Evolutionary conservation across 768 basidiomycete genomes (phyloP).

Genomic region (Calocybe gangraenosa): DNA sequence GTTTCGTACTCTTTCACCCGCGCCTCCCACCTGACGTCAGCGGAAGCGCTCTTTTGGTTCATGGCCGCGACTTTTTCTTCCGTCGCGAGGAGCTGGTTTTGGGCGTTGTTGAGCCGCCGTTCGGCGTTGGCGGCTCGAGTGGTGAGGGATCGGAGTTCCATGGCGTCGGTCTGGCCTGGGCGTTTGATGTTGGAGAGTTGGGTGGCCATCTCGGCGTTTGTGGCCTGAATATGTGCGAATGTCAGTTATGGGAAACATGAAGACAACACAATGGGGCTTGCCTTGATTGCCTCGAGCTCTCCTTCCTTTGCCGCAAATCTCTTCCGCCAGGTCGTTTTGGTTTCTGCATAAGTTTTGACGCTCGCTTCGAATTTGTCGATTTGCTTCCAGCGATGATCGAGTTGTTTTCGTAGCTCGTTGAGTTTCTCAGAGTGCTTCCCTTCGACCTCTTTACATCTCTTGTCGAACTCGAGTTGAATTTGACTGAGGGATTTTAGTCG

Average conservation of each 20-base stretch:
- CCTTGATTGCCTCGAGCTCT: conserved; percentile 87
- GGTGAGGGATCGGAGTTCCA: conserved; percentile 66
- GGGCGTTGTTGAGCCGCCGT: conserved; percentile 77
- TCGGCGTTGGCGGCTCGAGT: conserved; percentile 83
- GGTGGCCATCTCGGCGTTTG: conserved; percentile 67
- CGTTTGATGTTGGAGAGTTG: conserved; percentile 65
- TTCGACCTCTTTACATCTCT: conserved; percentile 77
- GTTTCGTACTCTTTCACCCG: conserved; percentile 92
- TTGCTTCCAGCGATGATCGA: conserved; percentile 86
- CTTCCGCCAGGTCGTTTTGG: conserved; percentile 79
- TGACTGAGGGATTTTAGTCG: conserved; percentile 82
- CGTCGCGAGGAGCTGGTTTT: conserved; percentile 77
- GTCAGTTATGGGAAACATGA: background rate
- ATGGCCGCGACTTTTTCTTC: conserved; percentile 81
- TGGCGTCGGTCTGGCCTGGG: conserved; percentile 54
- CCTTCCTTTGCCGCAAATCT: conserved; percentile 81
- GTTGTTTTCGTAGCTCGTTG: conserved; percentile 75
- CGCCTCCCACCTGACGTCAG: conserved; percentile 91
- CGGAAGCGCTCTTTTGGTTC: conserved; percentile 65
- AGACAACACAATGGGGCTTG: conserved; percentile 24
- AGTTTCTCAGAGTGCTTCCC: conserved; percentile 67
- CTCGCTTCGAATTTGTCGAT: conserved; percentile 90
- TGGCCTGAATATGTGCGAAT: conserved; percentile 39
- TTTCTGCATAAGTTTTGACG: conserved; percentile 76
- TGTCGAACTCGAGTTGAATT: conserved; percentile 85